These are phyloP conservation scores for Suillus brevipes DNA, from an alignment of 768 basidiomycete genomes.

Conservation along the genomic window DNA sequence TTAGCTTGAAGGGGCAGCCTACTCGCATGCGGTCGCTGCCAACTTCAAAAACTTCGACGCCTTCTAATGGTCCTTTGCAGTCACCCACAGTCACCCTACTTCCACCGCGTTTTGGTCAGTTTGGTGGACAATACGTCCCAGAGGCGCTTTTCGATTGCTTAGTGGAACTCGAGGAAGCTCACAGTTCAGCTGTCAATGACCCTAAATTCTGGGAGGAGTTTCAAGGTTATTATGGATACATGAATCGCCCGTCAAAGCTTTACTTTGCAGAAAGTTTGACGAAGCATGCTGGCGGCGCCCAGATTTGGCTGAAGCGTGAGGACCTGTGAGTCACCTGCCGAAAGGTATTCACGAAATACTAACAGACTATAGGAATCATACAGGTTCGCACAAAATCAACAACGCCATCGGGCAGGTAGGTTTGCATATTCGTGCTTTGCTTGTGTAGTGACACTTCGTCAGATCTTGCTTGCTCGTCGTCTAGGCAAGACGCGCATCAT, in stretches of 20 bases:
- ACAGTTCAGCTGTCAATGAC: slow-evolving; percentile 83
- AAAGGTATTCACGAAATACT: slow-evolving; percentile 7
- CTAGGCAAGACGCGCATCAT: slow-evolving; percentile 97
- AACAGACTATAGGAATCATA: slow-evolving; percentile 74
- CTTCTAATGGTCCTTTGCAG: slow-evolving; percentile 1
- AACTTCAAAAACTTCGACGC: not conserved
- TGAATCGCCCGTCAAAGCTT: slow-evolving; percentile 89
- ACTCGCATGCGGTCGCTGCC: slow-evolving; percentile 10
- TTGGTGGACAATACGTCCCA: slow-evolving; percentile 97
- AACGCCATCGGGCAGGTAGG: slow-evolving; percentile 92
- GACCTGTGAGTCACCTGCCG: slow-evolving; percentile 59
- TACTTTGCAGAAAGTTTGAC: slow-evolving; percentile 93
- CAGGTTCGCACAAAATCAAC: slow-evolving; percentile 99
- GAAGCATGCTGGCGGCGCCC: slow-evolving; percentile 87
- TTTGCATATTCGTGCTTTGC: slow-evolving; percentile 16
- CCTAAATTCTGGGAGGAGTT: slow-evolving; percentile 94
- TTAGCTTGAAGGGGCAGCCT: slow-evolving; percentile 49
- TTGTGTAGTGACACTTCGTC: slow-evolving; percentile 7
- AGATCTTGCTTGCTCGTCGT: slow-evolving; percentile 93
- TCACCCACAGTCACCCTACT: slow-evolving; percentile 38
- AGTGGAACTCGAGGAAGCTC: slow-evolving; percentile 86
- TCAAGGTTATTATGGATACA: slow-evolving; percentile 84
- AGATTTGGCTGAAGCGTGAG: slow-evolving; percentile 97
- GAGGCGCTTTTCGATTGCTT: slow-evolving; percentile 95
- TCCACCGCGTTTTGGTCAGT: slow-evolving; percentile 88